These are phyloP conservation scores for Acorus calamus DNA, from an alignment of 106 monocot genomes.

Conservation along the genomic window DNA sequence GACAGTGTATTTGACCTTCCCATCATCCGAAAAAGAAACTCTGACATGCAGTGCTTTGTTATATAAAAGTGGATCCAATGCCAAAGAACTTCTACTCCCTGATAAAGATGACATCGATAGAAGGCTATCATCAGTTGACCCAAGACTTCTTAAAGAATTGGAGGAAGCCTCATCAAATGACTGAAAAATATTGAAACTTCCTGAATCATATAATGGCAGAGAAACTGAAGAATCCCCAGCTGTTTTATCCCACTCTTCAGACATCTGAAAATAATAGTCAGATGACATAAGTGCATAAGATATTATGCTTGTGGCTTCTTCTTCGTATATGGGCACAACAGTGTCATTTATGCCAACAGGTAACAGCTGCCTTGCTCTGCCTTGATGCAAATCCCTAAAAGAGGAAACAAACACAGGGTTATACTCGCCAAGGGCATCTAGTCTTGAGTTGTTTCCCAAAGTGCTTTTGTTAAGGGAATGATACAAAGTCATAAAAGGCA, in stretches of 20 bases:
- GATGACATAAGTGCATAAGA: slow-evolving; percentile 61
- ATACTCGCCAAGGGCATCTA: slow-evolving; percentile 37
- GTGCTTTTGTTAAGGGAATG: slow-evolving; percentile 39
- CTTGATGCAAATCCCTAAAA: slow-evolving; percentile 40
- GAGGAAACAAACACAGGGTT: slow-evolving; percentile 39
- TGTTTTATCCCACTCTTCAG: slow-evolving; percentile 32
- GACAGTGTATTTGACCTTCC: slow-evolving; percentile 64
- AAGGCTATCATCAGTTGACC: slow-evolving; percentile 25
- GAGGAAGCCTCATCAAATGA: slow-evolving; percentile 33
- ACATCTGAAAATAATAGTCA: slow-evolving; percentile 49
- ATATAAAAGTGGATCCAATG: slow-evolving; percentile 24
- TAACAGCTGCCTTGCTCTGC: slow-evolving; percentile 49
- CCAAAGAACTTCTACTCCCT: slow-evolving; percentile 11
- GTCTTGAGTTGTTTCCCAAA: slow-evolving; percentile 6
- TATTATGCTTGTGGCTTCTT: slow-evolving; percentile 80
- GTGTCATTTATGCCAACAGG: slow-evolving; percentile 53
- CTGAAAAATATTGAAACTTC: slow-evolving; percentile 23
- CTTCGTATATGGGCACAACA: slow-evolving; percentile 70
- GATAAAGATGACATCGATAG: slow-evolving; percentile 10
- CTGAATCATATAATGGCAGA: slow-evolving; percentile 22
- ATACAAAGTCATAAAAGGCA: slow-evolving; percentile 39
- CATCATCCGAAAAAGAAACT: slow-evolving; percentile 59
- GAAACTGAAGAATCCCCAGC: slow-evolving; percentile 26
- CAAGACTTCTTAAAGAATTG: slow-evolving; percentile 39
- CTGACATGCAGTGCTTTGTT: slow-evolving; percentile 43